Evolutionary conservation across 108 stramenopile genomes (phyloP).

Genomic region (Pseudonitzschia multiseries): DNA sequence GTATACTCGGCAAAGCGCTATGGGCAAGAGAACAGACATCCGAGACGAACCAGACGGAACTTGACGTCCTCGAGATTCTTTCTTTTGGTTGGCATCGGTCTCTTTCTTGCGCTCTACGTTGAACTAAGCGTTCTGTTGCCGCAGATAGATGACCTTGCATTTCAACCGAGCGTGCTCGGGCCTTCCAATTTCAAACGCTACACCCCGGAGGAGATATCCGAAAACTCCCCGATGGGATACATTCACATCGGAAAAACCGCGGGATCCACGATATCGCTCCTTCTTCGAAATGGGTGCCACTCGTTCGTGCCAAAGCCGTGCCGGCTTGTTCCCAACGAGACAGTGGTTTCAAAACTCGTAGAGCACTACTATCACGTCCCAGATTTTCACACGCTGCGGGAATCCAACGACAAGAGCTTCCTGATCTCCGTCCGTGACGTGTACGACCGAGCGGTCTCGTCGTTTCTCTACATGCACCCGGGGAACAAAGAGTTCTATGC

Average conservation of each 20-base stretch:
- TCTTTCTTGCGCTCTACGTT: too few species aligned
- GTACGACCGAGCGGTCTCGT: constrained; percentile 52
- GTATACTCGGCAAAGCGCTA: too few species aligned
- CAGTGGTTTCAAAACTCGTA: constrained; percentile 15
- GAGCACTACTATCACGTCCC: constrained; percentile 54
- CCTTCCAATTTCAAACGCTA: neutral
- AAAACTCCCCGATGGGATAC: constrained; percentile 33
- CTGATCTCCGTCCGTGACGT: constrained; percentile 59
- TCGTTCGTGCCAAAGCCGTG: constrained; percentile 18
- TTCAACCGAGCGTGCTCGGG: too few species aligned
- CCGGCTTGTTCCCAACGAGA: neutral
- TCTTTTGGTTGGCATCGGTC: too few species aligned
- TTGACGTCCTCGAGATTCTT: too few species aligned
- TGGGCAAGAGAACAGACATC: too few species aligned
- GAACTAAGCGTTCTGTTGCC: too few species aligned
- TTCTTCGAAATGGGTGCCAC: constrained; percentile 55
- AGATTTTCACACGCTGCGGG: constrained; percentile 40
- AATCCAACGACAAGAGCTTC: constrained; percentile 35
- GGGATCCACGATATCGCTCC: constrained; percentile 54
- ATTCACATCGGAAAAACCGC: constrained; percentile 72
- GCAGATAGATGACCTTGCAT: too few species aligned
- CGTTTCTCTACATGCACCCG: constrained; percentile 48
- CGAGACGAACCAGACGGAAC: too few species aligned
- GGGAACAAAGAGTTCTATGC: constrained; percentile 16
- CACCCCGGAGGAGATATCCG: constrained; percentile 15